phyloP scores from a whole-genome alignment of 805 yeast species.

The Starmerella tilneyi region DNA sequence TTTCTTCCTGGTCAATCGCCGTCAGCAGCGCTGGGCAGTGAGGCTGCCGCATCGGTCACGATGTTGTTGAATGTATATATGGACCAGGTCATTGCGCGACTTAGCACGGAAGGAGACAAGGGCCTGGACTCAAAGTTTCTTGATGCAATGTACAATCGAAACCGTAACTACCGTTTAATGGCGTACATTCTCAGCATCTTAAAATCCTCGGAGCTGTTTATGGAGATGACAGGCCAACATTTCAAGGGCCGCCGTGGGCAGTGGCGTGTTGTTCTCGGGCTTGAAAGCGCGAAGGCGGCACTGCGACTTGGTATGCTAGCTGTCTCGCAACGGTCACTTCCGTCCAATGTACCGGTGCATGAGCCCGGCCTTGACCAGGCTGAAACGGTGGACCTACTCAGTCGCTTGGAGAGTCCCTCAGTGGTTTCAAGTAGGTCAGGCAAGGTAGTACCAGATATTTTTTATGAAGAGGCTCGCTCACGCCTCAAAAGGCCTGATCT shows the following conservation, averaged over 20 bases:
- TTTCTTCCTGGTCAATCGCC: slow-evolving; percentile 35
- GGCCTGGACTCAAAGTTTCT: slow-evolving; percentile 18
- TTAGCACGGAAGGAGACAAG: slow-evolving; percentile 15
- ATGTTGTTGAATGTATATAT: slow-evolving; percentile 33
- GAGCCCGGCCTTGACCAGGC: slow-evolving; percentile 32
- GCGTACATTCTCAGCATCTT: slow-evolving; percentile 29
- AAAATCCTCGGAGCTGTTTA: slow-evolving; percentile 31
- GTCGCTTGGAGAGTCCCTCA: not conserved
- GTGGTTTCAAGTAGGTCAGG: not conserved
- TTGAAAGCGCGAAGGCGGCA: slow-evolving; percentile 29
- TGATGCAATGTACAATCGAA: slow-evolving; percentile 17
- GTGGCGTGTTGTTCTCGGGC: slow-evolving; percentile 28
- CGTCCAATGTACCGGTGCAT: slow-evolving; percentile 28
- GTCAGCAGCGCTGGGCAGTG: slow-evolving; percentile 34
- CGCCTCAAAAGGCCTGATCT: slow-evolving; percentile 22
- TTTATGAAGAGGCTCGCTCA: not conserved
- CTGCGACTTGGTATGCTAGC: slow-evolving; percentile 29
- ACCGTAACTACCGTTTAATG: slow-evolving; percentile 25
- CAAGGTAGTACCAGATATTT: not conserved
- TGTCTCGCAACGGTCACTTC: slow-evolving; percentile 28
- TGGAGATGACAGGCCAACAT: slow-evolving; percentile 32
- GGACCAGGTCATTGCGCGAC: slow-evolving; percentile 31
- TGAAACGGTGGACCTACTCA: slow-evolving; percentile 21
- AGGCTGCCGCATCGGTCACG: slow-evolving; percentile 30
- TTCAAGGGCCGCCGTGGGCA: slow-evolving; percentile 26